These are phyloP conservation scores for Fraxinus albicans DNA, from an alignment of 305 asterid genomes.

Conservation along the genomic window DNA sequence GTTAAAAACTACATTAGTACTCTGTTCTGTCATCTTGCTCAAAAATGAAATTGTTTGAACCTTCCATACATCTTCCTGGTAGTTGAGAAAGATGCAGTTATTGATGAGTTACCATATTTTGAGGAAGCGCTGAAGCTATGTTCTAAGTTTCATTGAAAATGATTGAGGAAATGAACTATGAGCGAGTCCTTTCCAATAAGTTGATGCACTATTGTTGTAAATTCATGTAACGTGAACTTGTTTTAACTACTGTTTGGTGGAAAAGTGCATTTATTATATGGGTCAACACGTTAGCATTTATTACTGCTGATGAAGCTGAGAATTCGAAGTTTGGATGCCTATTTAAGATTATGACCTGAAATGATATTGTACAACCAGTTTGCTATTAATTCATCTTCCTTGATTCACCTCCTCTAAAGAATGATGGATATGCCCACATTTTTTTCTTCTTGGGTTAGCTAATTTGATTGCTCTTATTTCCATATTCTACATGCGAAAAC, in stretches of 20 bases:
- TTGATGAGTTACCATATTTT: not conserved
- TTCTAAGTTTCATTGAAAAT: not conserved
- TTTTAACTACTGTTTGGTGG: not conserved
- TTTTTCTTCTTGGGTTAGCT: constrained; percentile 7
- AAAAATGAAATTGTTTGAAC: not conserved
- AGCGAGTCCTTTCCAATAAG: not conserved
- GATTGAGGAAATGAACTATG: not conserved
- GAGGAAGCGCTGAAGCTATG: not conserved
- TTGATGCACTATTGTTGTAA: not conserved
- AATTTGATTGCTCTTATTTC: constrained; percentile 9
- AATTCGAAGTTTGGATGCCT: not conserved
- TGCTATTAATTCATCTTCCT: constrained; percentile 7
- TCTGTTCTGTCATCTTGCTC: constrained; percentile 6
- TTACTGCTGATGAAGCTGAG: not conserved
- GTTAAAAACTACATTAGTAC: not conserved
- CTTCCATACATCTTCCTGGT: not conserved
- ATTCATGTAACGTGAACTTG: not conserved
- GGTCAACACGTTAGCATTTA: not conserved
- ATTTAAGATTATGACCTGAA: constrained; percentile 5
- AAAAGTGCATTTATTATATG: not conserved
- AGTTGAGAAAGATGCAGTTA: not conserved
- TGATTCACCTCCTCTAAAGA: not conserved
- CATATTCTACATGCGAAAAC: not conserved
- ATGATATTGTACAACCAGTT: not conserved
- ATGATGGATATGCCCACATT: constrained; percentile 7